Base-by-base conservation (phyloP, 371 early-diverging fungal genomes). In the Haplosporangium sp. region DNA sequence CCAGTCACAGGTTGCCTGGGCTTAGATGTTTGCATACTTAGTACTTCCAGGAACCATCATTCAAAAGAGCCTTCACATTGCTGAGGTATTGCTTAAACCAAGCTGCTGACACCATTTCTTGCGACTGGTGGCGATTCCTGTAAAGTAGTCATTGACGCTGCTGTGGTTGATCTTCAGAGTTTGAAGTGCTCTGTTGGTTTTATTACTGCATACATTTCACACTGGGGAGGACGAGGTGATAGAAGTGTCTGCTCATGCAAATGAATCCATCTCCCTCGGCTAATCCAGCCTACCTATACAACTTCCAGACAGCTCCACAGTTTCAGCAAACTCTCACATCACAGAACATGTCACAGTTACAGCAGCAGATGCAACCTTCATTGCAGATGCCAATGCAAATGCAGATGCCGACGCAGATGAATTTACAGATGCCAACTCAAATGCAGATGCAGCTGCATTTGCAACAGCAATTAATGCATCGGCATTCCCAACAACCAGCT, bases 241-340 rank as follows among this genome's bases (percentile, higher is more conserved):
- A 52, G 52, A 52, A 7, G 19, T 20, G 52, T 58, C 37, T 37
- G 37, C 59, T 35, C 68, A 61, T 60, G 68, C 53, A 59, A 60
- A 67, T 61, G 13, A 62, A 69, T 55, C 62, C 69, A 7, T 53
- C 61, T 20, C 35, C 56, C 45, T 27, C 62, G 63, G 61, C 69
- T 69, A 56, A 69, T 62, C 62, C 61, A 69, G 61, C 62, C 61
- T 62, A 69, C 56, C 27, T 53, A 1, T 60, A 67, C 42, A 67
- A 60, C 52, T 60, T 67, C 20, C 67, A 67, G 52, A 20, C 39
- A 13, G 11, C 39, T 11, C 27, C 67, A 5, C 59, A 48, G 47
- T 50, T 67, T 27, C 61, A 50, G 13, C 53, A 59, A 37, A 39
- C 37, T 60, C 57, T 55, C 10, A 40, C 61, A 11, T 60, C 61